Conservation (phyloP, 164 flowering plant species). For the Vitis rotundifolia region DNA sequence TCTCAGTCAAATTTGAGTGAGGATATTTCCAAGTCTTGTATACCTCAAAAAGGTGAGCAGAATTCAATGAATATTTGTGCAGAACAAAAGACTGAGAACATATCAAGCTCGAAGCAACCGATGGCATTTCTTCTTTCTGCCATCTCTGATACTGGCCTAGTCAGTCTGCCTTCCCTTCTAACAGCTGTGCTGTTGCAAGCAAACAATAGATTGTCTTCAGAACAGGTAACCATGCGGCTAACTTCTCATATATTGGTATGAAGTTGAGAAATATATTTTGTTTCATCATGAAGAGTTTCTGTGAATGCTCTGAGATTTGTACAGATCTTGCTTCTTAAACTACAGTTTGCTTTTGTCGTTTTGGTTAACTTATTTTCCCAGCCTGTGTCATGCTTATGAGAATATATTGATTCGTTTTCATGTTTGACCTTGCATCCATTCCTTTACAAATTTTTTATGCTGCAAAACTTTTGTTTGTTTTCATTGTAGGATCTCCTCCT, state of each 20-base stretch:
- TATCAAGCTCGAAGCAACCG: constrained; percentile 46
- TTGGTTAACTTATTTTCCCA: background rate
- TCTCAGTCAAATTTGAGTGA: constrained; percentile 21
- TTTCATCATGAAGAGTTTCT: background rate
- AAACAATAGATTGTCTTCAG: constrained; percentile 70
- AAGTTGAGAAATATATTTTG: background rate
- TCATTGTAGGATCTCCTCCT: background rate
- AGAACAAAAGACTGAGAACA: constrained; percentile 37
- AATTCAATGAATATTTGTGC: constrained; percentile 17
- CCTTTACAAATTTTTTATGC: background rate
- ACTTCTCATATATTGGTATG: background rate
- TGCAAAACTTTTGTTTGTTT: background rate
- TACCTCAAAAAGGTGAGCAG: constrained; percentile 41
- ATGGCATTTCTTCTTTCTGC: constrained; percentile 70
- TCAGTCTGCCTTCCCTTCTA: constrained; percentile 83
- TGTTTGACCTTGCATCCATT: background rate
- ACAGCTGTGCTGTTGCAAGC: constrained; percentile 93
- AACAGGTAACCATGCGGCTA: constrained; percentile 60
- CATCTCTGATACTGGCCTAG: constrained; percentile 83
- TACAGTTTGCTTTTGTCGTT: background rate
- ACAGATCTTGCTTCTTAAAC: background rate
- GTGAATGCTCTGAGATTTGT: background rate
- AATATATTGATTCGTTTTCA: background rate
- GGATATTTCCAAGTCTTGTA: constrained; percentile 18
- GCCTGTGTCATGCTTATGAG: background rate